Evolutionary conservation across 2,329 filamentous ascomycete genomes (phyloP).

Genomic region (Fusarium coffeatum): DNA sequence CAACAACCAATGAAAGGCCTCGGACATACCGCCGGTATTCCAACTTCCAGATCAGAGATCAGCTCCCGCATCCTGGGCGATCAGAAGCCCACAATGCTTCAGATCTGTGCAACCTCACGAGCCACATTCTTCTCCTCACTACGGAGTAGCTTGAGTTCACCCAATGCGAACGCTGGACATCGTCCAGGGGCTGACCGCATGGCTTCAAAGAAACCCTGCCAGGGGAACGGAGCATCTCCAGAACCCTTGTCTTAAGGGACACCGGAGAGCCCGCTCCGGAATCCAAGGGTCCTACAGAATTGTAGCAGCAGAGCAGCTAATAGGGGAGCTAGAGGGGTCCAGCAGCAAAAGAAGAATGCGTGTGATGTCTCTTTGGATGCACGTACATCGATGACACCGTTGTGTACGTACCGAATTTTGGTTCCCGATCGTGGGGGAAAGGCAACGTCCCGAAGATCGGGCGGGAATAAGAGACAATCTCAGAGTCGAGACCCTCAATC

Average conservation of each 20-base stretch:
- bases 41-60: background rate
- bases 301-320: background rate
- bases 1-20: constrained; percentile 7
- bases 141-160: background rate
- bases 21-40: background rate
- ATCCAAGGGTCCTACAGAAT: constrained; percentile 3
- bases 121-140: constrained; percentile 6
- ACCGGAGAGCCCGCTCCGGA: constrained; percentile 18
- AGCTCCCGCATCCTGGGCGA: constrained; percentile 5
- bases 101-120: constrained; percentile 25
- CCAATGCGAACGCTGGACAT: constrained; percentile 3
- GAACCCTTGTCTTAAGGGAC: constrained; percentile 5
- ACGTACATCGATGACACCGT: background rate
- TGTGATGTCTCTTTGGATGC: background rate
- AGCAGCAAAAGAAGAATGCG: background rate
- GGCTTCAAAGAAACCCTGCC: background rate
- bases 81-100: constrained; percentile 16
- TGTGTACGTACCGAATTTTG: background rate
- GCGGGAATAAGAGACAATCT: constrained; percentile 4
- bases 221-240: constrained; percentile 12
- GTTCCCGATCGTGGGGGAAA: constrained; percentile 19
- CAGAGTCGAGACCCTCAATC: background rate
- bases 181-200: constrained; percentile 7
- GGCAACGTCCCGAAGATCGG: constrained; percentile 15
- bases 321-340: constrained; percentile 3